Base-by-base conservation (phyloP, 2,329 filamentous ascomycete genomes). In the Colletotrichum tamarilloi region DNA sequence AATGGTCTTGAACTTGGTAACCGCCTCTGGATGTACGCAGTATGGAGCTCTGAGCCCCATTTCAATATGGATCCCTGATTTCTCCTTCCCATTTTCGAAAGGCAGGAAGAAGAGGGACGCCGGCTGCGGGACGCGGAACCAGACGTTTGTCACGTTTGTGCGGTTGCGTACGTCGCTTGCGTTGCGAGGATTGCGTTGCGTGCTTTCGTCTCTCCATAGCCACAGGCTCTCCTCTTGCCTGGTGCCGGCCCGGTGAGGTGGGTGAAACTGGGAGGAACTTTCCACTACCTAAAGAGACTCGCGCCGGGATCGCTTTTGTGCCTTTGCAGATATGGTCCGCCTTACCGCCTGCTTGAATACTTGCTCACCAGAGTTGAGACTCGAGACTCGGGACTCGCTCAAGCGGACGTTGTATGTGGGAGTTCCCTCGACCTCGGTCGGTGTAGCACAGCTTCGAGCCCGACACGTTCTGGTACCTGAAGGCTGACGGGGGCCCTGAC, bases 381-480 rank as follows among this genome's bases (percentile, higher is more conserved):
- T 49, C 8, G 42, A n/a, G 42, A 4, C 6, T 49, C 42, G 42
- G 9, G 42, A 9, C 42, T 49, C 42, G 7, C 11, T 22, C 19
- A 19, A 49, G 19, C 19, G 9, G 42, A 28, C 24, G 3, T n/a
- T 12, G 28, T 35, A 12, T 53, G 38, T 42, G 38, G 5, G 12
- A 56, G n/a, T 38, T 30, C 4, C 4, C 32, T 19, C 32, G 35
- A 19, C 22, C 30, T 49, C 55, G 42, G 68, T 55, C 46, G 32
- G 26, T 42, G 55, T 55, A 26, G 56, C 11, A 56, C 56, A 56
- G 62, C 64, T 35, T 59, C 68, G 56, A 22, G 16, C 67, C 30
- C 68, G 59, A 53, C 55, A 62, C 46, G 46, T 24, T 35, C n/a
- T 11, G 28, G 7, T 19, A n/a, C 24, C 9, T 26, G 14, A 22